These are phyloP conservation scores for Trapa bicornis DNA, from an alignment of 345 rosid species.

Conservation along the genomic window DNA sequence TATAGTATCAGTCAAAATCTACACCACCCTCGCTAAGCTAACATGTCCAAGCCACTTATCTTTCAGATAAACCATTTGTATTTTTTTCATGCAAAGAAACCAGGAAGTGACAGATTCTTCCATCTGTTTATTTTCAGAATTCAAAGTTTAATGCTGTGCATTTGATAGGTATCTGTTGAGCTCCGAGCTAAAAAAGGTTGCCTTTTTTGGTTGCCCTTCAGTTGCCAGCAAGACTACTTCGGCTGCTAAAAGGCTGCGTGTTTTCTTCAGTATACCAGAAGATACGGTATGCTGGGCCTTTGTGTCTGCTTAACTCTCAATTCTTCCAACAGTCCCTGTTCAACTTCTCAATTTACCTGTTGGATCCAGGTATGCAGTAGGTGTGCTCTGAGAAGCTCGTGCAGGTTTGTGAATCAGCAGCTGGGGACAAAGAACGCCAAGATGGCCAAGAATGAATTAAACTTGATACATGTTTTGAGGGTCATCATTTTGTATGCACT, in stretches of 20 bases:
- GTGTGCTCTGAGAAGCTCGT: constrained; percentile 47
- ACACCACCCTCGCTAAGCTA: background rate
- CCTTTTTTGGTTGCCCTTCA: constrained; percentile 64
- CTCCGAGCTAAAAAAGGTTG: constrained; percentile 50
- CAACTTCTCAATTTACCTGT: background rate
- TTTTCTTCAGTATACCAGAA: constrained; percentile 50
- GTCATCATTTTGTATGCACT: constrained; percentile 40
- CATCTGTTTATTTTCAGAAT: background rate
- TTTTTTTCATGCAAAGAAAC: background rate
- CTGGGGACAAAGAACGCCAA: constrained; percentile 32
- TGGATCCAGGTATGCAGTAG: constrained; percentile 51
- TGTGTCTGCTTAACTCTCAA: background rate
- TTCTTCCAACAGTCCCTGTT: background rate
- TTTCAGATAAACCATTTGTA: background rate
- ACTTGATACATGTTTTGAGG: constrained; percentile 48
- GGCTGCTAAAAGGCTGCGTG: constrained; percentile 66
- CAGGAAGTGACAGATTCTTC: background rate
- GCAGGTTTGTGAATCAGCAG: constrained; percentile 47
- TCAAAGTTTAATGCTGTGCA: background rate
- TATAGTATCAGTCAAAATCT: background rate
- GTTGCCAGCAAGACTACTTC: constrained; percentile 29
- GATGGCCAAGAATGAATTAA: constrained; percentile 16
- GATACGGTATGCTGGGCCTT: constrained; percentile 33
- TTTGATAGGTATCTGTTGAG: constrained; percentile 65
- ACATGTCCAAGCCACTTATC: background rate